Evolutionary conservation across 768 basidiomycete species (phyloP).

Genomic region (Phaeotremella skinneri): DNA sequence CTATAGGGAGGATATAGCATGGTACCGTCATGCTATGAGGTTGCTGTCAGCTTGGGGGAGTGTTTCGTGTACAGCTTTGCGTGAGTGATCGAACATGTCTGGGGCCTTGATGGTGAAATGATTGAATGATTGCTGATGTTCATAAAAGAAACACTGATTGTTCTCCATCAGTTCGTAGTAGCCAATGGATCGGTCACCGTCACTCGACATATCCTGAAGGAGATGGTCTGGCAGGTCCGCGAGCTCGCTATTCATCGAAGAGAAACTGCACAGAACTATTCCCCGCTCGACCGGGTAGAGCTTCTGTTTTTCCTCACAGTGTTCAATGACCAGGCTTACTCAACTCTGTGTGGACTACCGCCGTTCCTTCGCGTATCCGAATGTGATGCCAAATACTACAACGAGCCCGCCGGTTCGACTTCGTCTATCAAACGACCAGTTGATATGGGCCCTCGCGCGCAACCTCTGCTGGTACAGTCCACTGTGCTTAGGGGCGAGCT

Average conservation of each 20-base stretch:
- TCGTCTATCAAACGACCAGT: not conserved
- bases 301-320: constrained; percentile 6
- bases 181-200: constrained; percentile 12
- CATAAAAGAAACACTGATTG: constrained; percentile 15
- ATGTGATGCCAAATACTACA: not conserved
- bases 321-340: constrained; percentile 12
- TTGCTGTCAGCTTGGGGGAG: constrained; percentile 8
- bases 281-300: constrained; percentile 13
- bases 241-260: constrained; percentile 14
- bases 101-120: not conserved
- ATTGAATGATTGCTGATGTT: not conserved
- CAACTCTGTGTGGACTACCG: not conserved
- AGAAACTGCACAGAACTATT: constrained; percentile 10
- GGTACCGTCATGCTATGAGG: constrained; percentile 12
- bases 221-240: constrained; percentile 16
- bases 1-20: constrained; percentile 20
- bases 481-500: not conserved
- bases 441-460: not conserved
- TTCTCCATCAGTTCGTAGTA: constrained; percentile 6
- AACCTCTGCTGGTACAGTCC: not conserved
- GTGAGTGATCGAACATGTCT: constrained; percentile 10
- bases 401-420: not conserved
- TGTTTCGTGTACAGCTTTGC: constrained; percentile 11
- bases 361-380: not conserved
- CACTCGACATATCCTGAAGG: constrained; percentile 3